Conservation (phyloP, 441 rosid genomes). For the Arabidopsis hybrid region DNA sequence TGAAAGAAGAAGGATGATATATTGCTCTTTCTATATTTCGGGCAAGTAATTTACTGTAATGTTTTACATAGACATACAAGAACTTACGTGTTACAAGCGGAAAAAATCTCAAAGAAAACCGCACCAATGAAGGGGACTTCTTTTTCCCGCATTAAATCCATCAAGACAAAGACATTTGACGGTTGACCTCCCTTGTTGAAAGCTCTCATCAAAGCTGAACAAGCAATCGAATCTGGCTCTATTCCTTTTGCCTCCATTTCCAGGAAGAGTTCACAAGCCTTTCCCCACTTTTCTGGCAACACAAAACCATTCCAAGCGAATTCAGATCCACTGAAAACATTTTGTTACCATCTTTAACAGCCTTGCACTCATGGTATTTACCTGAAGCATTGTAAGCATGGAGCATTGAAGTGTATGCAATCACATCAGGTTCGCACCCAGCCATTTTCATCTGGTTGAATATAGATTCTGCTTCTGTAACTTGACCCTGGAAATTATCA, state of each 20-base stretch:
- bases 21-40: neutral
- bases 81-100: slow-evolving; percentile 91
- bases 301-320: slow-evolving; percentile 19
- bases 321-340: slow-evolving; percentile 38
- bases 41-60: neutral
- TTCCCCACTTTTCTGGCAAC: slow-evolving; percentile 71
- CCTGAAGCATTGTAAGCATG: slow-evolving; percentile 81
- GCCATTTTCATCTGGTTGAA: slow-evolving; percentile 77
- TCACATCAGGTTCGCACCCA: slow-evolving; percentile 76
- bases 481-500: slow-evolving; percentile 58
- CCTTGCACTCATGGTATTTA: slow-evolving; percentile 28
- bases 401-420: slow-evolving; percentile 86
- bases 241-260: slow-evolving; percentile 77
- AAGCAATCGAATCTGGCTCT: slow-evolving; percentile 74
- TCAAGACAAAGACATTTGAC: slow-evolving; percentile 71
- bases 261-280: slow-evolving; percentile 65
- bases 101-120: slow-evolving; percentile 75
- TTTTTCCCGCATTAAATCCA: slow-evolving; percentile 72
- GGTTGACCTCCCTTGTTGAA: slow-evolving; percentile 82
- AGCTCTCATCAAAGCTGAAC: slow-evolving; percentile 91
- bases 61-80: slow-evolving; percentile 6
- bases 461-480: slow-evolving; percentile 76
- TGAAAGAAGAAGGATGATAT: slow-evolving; percentile 13
- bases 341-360: slow-evolving; percentile 3
- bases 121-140: slow-evolving; percentile 67